A percentile compares a stretch with the other conserved stretches of the same genome.
phyloP scores from a whole-genome alignment of 805 yeast species.

The Komagataella mondaviorum region DNA sequence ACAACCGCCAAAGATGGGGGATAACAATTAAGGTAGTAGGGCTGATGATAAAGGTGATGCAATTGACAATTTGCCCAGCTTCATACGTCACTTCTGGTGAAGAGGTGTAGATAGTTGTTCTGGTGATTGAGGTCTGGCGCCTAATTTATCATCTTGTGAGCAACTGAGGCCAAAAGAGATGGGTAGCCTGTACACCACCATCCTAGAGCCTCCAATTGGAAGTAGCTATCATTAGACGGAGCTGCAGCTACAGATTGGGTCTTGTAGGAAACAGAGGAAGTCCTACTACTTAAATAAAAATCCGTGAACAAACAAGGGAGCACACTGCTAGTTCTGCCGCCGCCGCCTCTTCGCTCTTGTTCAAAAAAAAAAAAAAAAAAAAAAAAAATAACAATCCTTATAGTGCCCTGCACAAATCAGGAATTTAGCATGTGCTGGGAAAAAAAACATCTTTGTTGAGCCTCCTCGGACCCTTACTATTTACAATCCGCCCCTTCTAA shows the following conservation, averaged over 20 bases:
- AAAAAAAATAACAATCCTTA: background rate
- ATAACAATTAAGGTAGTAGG: background rate
- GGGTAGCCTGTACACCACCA: background rate
- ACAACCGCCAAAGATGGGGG: background rate
- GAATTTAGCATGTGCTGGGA: background rate
- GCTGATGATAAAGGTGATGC: background rate
- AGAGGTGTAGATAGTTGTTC: background rate
- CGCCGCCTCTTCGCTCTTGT: too few species aligned
- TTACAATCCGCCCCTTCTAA: background rate
- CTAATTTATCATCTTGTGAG: background rate
- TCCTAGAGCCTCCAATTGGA: too few species aligned
- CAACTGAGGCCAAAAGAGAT: background rate
- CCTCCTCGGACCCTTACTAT: background rate
- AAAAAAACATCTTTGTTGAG: background rate
- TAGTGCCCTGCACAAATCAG: background rate
- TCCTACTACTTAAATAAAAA: background rate
- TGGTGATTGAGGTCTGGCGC: background rate
- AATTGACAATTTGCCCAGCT: background rate
- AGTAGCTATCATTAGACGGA: too few species aligned
- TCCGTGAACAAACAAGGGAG: background rate
- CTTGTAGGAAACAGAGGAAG: background rate
- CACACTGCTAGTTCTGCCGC: background rate
- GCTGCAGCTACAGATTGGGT: background rate
- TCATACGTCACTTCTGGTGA: background rate
- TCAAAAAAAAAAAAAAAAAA: too few species aligned